Evolutionary conservation across 768 basidiomycete genomes (phyloP).

Genomic region (Gloeopeniophorella convolvens): DNA sequence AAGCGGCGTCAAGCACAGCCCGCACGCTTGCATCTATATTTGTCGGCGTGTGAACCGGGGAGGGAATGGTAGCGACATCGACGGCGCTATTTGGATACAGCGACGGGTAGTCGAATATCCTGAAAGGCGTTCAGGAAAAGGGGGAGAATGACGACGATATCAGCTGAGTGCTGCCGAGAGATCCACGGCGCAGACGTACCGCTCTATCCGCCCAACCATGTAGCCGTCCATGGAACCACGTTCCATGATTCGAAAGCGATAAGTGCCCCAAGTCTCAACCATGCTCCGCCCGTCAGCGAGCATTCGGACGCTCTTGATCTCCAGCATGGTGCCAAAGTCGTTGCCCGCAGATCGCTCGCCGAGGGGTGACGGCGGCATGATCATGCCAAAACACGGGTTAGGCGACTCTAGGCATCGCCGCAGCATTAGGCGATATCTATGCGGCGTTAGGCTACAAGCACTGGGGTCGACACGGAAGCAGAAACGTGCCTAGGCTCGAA

Average conservation of each 20-base stretch:
- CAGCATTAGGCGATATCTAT: slow-evolving; percentile 89
- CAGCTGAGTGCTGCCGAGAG: not conserved
- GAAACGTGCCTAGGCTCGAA: slow-evolving; percentile 83
- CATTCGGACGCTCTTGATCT: slow-evolving; percentile 82
- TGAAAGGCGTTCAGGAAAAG: slow-evolving; percentile 12
- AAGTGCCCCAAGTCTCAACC: slow-evolving; percentile 65
- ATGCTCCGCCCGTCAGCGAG: slow-evolving; percentile 85
- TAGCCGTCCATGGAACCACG: slow-evolving; percentile 85
- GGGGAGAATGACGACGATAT: not conserved
- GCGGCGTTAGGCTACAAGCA: not conserved
- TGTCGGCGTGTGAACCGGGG: not conserved
- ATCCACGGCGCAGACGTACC: slow-evolving; percentile 24
- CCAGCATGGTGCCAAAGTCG: slow-evolving; percentile 92
- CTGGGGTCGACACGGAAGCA: not conserved
- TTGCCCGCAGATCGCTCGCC: slow-evolving; percentile 26
- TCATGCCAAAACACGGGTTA: slow-evolving; percentile 86
- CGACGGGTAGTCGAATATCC: slow-evolving; percentile 22
- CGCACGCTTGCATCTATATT: not conserved
- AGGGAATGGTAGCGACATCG: slow-evolving; percentile 4
- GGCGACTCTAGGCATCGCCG: slow-evolving; percentile 83
- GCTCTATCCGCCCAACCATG: slow-evolving; percentile 75
- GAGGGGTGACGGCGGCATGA: slow-evolving; percentile 57
- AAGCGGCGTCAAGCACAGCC: not conserved
- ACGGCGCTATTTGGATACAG: slow-evolving; percentile 11
- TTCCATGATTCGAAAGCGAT: slow-evolving; percentile 83